Evolutionary conservation across 148 eudicot genomes (phyloP), one percentile per base, ranked within the genome.

Genomic region (Hydrangea macrophylla): DNA sequence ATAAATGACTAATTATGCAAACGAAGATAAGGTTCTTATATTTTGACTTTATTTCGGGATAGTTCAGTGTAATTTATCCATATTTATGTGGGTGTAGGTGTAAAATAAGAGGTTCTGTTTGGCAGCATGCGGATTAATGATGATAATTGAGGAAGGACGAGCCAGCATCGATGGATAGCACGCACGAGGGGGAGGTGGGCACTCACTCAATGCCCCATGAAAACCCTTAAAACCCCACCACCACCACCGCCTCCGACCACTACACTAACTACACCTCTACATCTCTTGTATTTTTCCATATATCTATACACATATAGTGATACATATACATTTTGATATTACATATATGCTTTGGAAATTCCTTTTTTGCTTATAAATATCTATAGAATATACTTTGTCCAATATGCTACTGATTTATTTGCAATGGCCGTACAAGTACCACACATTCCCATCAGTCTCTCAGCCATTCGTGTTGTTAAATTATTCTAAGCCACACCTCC

Each of bases 121-220:
- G 83, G 84, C 65, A 65, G 85, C 89, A 85, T 85, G 86, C 86
- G 58, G n/a, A 80, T 77, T 75, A 82, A 82, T 80, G 68, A 82
- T 85, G 85, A 44, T 71, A 75, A 79, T 76, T 72, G 74, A 37
- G 54, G 76, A 17, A 55, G 30, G 72, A 39, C 25, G 68, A 64
- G 77, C 64, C 72, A 73, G 66, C 76, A 73, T 70, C 61, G 73
- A 78, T 72, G 77, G 71, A 77, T 68, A 74, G 73, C 71, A 78
- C 79, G 82, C 85, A 79, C 85, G 85, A 74, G 88, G 80, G n/a
- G 83, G 71, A 7, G 76, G 73, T 72, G 82, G 80, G 75, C 37
- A 60, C 40, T 64, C 18, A 65, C 40, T 54, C 31, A 37, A 60
- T 66, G 64, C 66, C 28, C 73, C 48, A 8, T 53, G 17, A 45